Base-by-base conservation (phyloP, 805 yeast species). In the Lipomyces chichibuensis region DNA sequence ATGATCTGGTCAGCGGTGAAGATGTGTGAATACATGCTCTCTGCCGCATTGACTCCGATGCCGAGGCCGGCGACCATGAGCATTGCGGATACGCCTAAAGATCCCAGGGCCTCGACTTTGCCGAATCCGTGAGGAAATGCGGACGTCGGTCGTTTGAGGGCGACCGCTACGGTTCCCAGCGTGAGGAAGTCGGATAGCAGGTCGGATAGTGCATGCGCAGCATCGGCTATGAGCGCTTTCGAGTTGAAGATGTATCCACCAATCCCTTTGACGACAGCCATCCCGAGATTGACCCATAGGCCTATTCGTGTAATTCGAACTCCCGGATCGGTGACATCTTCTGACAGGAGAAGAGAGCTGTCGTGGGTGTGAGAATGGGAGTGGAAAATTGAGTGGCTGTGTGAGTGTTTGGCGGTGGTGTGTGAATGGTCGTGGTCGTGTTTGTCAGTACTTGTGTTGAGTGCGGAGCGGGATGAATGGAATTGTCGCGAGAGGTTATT, bases 211-310 rank as follows among this genome's bases (percentile, higher is more conserved):
- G 98, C 94, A 79, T 95, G 99, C 35, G 92, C 88, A 0, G 98
- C 93, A 78, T 95, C 99, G 0, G 99, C 99, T 60, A 93, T 77
- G 65, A 95, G 84, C 1, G 98, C 93, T 77, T 93, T 97, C 0
- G 99, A 95, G 77, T 95, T 97, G 84, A 95, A 95, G 51, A 87
- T 87, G 20, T 91, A 82, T 7, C 99, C 99, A 37, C 98, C 98
- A 27, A 87, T 78, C 33, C 92, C 93, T 77, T 95, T 95, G 39
- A 93, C 88, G 1, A 85, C 80, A 0, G 97, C 98, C 88, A 95
- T 88, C 14, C 90, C 87, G 13, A 91, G 86, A 76, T 95, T 95
- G 55, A 91, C 91, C 35, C 87, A 79, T 54, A 94, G 82, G 0
- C 99, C 99, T 61, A 94, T 82, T 91, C 97, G 90, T 0, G 99